These are phyloP conservation scores for Salvia sclarea DNA, from an alignment of 305 asterid species.

Conservation along the genomic window DNA sequence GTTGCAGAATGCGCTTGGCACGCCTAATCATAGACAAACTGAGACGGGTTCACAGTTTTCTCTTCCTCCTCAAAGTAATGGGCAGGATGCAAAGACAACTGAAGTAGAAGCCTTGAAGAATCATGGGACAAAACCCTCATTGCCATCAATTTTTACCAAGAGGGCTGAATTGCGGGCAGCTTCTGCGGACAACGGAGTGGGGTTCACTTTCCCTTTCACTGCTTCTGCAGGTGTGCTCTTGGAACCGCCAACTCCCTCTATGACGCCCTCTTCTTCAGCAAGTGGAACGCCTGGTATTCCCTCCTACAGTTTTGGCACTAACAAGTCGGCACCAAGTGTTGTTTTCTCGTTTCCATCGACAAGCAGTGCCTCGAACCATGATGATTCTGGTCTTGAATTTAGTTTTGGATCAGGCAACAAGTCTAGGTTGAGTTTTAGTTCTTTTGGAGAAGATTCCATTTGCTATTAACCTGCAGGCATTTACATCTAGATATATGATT, in stretches of 20 bases:
- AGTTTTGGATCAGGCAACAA: slow-evolving; percentile 67
- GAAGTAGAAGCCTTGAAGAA: slow-evolving; percentile 43
- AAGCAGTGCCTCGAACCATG: slow-evolving; percentile 44
- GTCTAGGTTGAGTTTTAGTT: slow-evolving; percentile 59
- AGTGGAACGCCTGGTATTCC: slow-evolving; percentile 48
- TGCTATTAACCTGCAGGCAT: slow-evolving; percentile 44
- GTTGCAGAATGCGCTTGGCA: slow-evolving; percentile 50
- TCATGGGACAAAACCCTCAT: slow-evolving; percentile 50
- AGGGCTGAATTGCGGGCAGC: slow-evolving; percentile 42
- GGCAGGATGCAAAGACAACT: slow-evolving; percentile 37
- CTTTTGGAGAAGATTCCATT: slow-evolving; percentile 56
- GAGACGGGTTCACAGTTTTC: slow-evolving; percentile 37
- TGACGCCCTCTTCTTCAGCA: slow-evolving; percentile 44
- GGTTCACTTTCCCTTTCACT: slow-evolving; percentile 74
- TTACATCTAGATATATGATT: slow-evolving; percentile 10
- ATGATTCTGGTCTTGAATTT: slow-evolving; percentile 60
- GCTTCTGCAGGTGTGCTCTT: slow-evolving; percentile 55
- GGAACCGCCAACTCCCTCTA: slow-evolving; percentile 90
- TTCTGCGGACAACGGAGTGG: slow-evolving; percentile 53
- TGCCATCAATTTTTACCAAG: slow-evolving; percentile 54
- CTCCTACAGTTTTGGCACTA: slow-evolving; percentile 59
- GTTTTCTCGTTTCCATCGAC: slow-evolving; percentile 80
- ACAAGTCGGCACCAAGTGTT: slow-evolving; percentile 47
- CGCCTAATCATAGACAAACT: slow-evolving; percentile 35
- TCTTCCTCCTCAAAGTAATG: slow-evolving; percentile 44